Percentiles rank a stretch among this genome's conserved stretches.
phyloP scores from a whole-genome alignment of 208 protist genomes.

The Acanthamoeba rhysodes region DNA sequence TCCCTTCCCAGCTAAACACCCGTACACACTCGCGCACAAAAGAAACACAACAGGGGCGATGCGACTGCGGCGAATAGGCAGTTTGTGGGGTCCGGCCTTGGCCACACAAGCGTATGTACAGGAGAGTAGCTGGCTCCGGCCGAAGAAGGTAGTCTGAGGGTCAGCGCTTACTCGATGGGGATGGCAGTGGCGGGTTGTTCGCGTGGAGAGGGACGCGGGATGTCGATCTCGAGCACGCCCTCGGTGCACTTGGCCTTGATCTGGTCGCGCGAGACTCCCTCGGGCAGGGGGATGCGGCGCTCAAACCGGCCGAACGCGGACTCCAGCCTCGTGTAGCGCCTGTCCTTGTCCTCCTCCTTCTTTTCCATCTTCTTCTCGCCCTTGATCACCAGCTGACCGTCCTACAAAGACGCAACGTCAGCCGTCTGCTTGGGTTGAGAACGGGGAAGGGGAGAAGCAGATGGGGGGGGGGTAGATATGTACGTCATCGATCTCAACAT shows the following conservation, averaged over 20 bases:
- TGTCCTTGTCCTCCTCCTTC: slow-evolving; percentile 76
- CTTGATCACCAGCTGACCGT: background rate
- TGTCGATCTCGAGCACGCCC: slow-evolving; percentile 65
- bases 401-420: background rate
- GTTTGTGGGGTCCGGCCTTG: too few relatives aligned
- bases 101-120: too few relatives aligned
- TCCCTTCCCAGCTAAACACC: too few relatives aligned
- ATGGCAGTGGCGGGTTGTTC: background rate
- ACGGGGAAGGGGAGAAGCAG: background rate
- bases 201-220: background rate
- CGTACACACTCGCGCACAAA: too few relatives aligned
- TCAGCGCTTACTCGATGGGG: slow-evolving; percentile 5
- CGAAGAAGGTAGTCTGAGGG: too few relatives aligned
- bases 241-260: slow-evolving; percentile 60
- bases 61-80: too few relatives aligned
- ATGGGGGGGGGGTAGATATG: background rate
- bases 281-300: slow-evolving; percentile 27
- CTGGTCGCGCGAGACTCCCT: background rate
- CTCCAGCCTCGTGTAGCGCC: background rate
- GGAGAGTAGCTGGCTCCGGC: too few relatives aligned
- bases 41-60: too few relatives aligned
- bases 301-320: slow-evolving; percentile 24
- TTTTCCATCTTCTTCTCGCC: slow-evolving; percentile 68
- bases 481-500: slow-evolving; percentile 6
- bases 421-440: background rate